Percentiles rank a stretch among this genome's conserved stretches.
phyloP scores from a whole-genome alignment of 495 filamentous ascomycete species.

The Corynascus novoguineensis region DNA sequence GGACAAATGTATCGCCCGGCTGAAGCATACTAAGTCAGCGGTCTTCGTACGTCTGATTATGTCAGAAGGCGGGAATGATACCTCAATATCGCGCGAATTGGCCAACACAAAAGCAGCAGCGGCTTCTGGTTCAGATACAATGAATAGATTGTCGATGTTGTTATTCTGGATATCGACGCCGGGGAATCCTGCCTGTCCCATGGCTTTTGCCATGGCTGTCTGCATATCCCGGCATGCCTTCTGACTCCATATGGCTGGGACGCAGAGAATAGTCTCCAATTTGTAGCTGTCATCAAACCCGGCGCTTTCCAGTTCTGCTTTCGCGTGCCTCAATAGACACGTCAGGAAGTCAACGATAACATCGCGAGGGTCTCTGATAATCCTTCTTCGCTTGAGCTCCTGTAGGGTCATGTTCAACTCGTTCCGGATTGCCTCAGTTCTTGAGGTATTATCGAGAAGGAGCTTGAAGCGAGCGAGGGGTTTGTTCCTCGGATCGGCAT shows the following conservation, averaged over 20 bases:
- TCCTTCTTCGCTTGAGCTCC: too few species aligned
- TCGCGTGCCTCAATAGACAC: too few species aligned
- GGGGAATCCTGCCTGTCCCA: slow-evolving; percentile 18
- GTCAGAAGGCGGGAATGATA: not conserved
- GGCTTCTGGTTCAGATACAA: slow-evolving; percentile 32
- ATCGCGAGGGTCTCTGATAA: too few species aligned
- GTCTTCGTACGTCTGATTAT: not conserved
- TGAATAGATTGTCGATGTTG: slow-evolving; percentile 18
- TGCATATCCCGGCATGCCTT: slow-evolving; percentile 32
- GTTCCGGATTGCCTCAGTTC: too few species aligned
- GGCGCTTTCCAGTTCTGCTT: too few species aligned
- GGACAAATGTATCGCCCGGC: slow-evolving; percentile 7
- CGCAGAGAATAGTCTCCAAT: slow-evolving; percentile 30
- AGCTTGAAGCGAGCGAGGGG: too few species aligned
- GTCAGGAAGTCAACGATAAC: too few species aligned
- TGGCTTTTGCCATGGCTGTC: slow-evolving; percentile 25
- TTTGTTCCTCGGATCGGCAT: too few species aligned
- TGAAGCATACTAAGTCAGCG: not conserved
- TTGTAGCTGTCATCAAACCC: too few species aligned
- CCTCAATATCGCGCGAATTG: not conserved
- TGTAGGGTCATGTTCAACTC: too few species aligned
- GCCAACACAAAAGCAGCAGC: slow-evolving; percentile 27
- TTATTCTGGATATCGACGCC: slow-evolving; percentile 15
- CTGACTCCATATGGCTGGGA: slow-evolving; percentile 29
- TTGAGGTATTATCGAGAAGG: too few species aligned